These are phyloP conservation scores for Porphyrellus cyaneotinctus DNA, from an alignment of 768 basidiomycete species.

Conservation along the genomic window DNA sequence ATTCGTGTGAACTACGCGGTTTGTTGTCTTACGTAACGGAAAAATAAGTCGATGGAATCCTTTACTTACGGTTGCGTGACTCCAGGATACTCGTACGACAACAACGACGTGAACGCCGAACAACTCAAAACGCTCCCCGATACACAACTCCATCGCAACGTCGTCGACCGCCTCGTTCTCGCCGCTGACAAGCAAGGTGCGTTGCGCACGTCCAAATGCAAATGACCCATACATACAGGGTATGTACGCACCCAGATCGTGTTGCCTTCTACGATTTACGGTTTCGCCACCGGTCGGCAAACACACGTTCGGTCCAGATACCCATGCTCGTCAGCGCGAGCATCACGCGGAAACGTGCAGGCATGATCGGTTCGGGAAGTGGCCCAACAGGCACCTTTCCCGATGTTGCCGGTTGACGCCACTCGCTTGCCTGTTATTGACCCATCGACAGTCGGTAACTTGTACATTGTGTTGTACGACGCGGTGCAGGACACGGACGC, in stretches of 20 bases:
- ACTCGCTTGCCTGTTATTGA: too few species aligned
- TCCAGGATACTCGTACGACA: too few species aligned
- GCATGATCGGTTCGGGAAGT: slow-evolving; percentile 55
- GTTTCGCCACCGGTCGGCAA: slow-evolving; percentile 40
- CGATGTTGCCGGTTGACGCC: background rate
- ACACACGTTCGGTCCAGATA: slow-evolving; percentile 51
- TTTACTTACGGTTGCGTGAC: too few species aligned
- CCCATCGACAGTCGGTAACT: slow-evolving; percentile 23
- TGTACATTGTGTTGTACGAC: slow-evolving; percentile 43
- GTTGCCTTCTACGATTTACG: background rate
- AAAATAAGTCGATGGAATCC: too few species aligned
- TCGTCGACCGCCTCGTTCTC: slow-evolving; percentile 45
- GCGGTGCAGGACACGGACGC: slow-evolving; percentile 21
- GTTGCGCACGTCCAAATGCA: background rate
- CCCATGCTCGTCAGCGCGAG: slow-evolving; percentile 44
- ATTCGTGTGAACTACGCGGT: too few species aligned
- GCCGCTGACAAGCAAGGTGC: slow-evolving; percentile 35
- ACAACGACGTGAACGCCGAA: slow-evolving; percentile 41
- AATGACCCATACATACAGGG: background rate
- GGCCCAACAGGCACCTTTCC: slow-evolving; percentile 48
- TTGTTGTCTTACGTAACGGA: too few species aligned
- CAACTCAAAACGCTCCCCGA: slow-evolving; percentile 43
- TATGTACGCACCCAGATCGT: background rate
- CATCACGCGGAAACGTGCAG: slow-evolving; percentile 46
- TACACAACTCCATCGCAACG: slow-evolving; percentile 43